These are phyloP conservation scores for Fusarium sp. DNA, from an alignment of 2,329 filamentous ascomycete species.

Conservation along the genomic window DNA sequence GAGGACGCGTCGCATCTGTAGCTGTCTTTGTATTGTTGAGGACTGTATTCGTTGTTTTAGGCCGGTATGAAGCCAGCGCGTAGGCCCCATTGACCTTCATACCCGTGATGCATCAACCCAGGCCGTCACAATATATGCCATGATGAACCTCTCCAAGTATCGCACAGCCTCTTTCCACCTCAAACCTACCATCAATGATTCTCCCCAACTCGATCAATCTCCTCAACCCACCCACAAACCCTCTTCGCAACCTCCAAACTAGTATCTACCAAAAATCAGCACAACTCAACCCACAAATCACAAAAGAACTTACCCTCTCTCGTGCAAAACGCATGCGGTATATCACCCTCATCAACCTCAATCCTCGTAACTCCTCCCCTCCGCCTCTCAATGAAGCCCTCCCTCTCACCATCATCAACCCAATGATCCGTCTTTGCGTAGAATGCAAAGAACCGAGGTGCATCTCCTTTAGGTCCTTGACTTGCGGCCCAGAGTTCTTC, in stretches of 20 bases:
- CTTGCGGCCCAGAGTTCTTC: conserved; percentile 66
- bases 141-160: background rate
- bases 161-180: background rate
- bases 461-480: conserved; percentile 22
- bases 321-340: conserved; percentile 71
- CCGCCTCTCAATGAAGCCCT: conserved; percentile 63
- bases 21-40: background rate
- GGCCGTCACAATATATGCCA: background rate
- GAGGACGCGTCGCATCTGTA: background rate
- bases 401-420: conserved; percentile 67
- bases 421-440: conserved; percentile 71
- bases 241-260: conserved; percentile 31
- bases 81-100: background rate
- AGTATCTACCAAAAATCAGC: conserved; percentile 20
- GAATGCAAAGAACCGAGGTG: conserved; percentile 67
- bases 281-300: background rate
- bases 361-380: conserved; percentile 57
- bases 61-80: background rate
- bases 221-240: conserved; percentile 27
- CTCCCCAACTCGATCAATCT: conserved; percentile 16
- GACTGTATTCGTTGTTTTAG: too few relatives aligned
- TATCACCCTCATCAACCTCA: conserved; percentile 63
- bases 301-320: conserved; percentile 46
- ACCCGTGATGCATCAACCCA: background rate
- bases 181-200: background rate